Percentiles rank a stretch among this genome's conserved stretches.
Evolutionary conservation across 176 grass and related monocot genomes (phyloP).

Genomic region (Sorghum bicolor): DNA sequence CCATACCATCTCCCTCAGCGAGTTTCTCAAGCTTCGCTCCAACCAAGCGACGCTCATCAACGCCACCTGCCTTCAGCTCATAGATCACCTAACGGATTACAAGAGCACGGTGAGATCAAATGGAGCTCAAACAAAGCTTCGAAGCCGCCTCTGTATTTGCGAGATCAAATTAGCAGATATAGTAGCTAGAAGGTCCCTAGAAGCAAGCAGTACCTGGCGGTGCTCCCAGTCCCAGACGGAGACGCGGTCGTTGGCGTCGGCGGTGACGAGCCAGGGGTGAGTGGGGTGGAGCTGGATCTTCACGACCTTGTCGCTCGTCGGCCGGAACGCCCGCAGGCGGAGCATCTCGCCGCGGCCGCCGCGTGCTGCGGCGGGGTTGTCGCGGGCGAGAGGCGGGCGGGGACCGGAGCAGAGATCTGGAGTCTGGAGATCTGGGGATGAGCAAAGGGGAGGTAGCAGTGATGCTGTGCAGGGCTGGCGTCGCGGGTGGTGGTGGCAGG

Average conservation of each 20-base stretch:
- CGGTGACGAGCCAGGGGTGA: slow-evolving; percentile 95
- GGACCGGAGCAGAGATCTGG: slow-evolving; percentile 32
- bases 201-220: slow-evolving; percentile 61
- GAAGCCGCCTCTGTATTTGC: not conserved
- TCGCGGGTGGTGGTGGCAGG: slow-evolving; percentile 3
- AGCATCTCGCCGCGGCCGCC: slow-evolving; percentile 63
- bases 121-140: slow-evolving; percentile 13
- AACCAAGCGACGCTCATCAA: slow-evolving; percentile 86
- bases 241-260: slow-evolving; percentile 88
- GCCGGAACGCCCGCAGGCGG: slow-evolving; percentile 93
- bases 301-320: slow-evolving; percentile 84
- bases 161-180: slow-evolving; percentile 17
- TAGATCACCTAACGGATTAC: slow-evolving; percentile 70
- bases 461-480: slow-evolving; percentile 29
- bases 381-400: not conserved
- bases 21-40: slow-evolving; percentile 96
- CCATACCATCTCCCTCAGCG: slow-evolving; percentile 89
- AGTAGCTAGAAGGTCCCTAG: not conserved
- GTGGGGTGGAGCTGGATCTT: slow-evolving; percentile 99
- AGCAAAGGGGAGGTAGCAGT: slow-evolving; percentile 17
- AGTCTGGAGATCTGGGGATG: slow-evolving; percentile 45
- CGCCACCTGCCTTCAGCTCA: slow-evolving; percentile 94
- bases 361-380: slow-evolving; percentile 15
- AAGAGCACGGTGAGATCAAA: slow-evolving; percentile 12
- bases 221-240: slow-evolving; percentile 99